A percentile compares a stretch with the other conserved stretches of the same genome.
These are phyloP conservation scores for Gossypium davidsonii DNA, from an alignment of 441 rosid genomes.

Conservation along the genomic window DNA sequence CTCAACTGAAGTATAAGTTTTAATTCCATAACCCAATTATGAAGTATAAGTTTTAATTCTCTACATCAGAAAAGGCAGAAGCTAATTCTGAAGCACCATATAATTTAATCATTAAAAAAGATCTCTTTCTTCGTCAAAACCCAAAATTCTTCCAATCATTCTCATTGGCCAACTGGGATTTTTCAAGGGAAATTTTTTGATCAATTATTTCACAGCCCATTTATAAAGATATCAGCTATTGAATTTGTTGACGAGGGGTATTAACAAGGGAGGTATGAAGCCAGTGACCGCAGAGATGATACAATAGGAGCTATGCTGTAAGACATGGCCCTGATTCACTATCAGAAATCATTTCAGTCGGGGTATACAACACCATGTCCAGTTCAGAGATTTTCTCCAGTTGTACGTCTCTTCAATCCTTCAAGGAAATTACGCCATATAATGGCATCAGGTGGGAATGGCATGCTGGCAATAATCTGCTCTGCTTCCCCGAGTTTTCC, in stretches of 20 bases:
- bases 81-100: no score
- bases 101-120: no score
- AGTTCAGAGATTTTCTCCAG: neutral
- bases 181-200: neutral
- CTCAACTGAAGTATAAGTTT: no score
- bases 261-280: neutral
- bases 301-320: neutral
- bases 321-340: neutral
- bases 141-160: neutral
- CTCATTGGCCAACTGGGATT: neutral
- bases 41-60: no score
- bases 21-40: neutral
- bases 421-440: slow-evolving; percentile 70
- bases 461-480: slow-evolving; percentile 55
- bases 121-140: no score
- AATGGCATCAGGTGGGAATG: slow-evolving; percentile 53
- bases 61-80: no score
- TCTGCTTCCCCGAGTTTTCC: slow-evolving; percentile 66
- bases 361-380: neutral
- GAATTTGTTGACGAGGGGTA: no score
- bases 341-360: neutral
- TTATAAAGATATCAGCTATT: neutral
- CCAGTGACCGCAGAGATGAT: neutral
- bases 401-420: slow-evolving; percentile 44
- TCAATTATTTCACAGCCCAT: neutral